Base-by-base conservation (phyloP, 495 filamentous ascomycete species). In the Emericellopsis terricola region DNA sequence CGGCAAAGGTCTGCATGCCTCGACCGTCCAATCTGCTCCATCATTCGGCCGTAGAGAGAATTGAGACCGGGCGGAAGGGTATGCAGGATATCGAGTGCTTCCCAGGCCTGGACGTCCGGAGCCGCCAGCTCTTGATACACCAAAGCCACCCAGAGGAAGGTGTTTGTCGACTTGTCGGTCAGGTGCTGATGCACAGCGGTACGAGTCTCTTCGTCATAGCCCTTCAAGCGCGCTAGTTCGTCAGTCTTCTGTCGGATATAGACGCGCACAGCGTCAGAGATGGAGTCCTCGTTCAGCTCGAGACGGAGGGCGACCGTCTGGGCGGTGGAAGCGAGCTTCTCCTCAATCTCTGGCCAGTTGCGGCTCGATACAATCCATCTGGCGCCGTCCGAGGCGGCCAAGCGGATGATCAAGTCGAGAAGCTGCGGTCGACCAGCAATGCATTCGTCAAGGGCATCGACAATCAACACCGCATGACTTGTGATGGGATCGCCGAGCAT, bases 381-480 rank as follows among this genome's bases (percentile, higher is more conserved):
- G 18, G 7, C 19, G 8, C 2, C 11, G 4, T 5, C 15, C 19
- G 19, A 34, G n/a, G 3, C 11, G 4, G 10, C 17, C 13, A 11
- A 29, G 1, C n/a, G n/a, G n/a, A 1, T 29, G 11, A 35, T 28
- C 11, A 35, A 10, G 19, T 17, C 19, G n/a, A 35, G 15, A 4
- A 35, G 33, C 8, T 16, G 8, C 4, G 24, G 3, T 1, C n/a
- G 16, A 10, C 18, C 33, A 9, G 21, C 17, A 10, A 16, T 15
- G 19, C 33, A 35, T 16, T 35, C 33, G 18, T 35, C 33, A n/a
- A 35, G 20, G 19, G 59, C 63, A 41, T 67, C 63, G 21, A 65
- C 45, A 0, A 23, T 8, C 10, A 35, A 8, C n/a, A 8, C n/a
- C 1, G 47, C 36, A 4, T 8, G 29, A 0, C 41, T 23, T 9